Conservation (phyloP, 192 early-diverging fungal species). For the Podila clonocystis region DNA sequence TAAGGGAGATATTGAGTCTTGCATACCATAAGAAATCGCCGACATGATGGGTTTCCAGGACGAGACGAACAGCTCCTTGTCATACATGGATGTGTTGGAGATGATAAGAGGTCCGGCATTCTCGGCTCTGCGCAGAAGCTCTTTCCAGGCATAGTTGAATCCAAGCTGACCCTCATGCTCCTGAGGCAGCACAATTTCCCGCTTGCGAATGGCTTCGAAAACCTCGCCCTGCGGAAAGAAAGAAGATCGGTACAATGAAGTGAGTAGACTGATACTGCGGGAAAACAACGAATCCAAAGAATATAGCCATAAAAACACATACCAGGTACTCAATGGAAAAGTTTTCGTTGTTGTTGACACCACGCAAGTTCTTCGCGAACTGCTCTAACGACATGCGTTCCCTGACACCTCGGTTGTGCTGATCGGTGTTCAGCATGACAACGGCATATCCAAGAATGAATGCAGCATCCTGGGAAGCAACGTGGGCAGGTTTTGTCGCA, state of each 20-base stretch:
- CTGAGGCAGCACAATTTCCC: conserved; percentile 96
- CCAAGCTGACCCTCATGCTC: conserved; percentile 95
- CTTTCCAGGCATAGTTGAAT: conserved; percentile 96
- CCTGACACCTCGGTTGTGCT: conserved; percentile 94
- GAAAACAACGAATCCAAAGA: not conserved
- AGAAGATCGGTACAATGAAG: not conserved
- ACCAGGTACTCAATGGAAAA: conserved; percentile 86
- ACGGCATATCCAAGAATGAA: conserved; percentile 93
- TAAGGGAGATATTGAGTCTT: conserved; percentile 12
- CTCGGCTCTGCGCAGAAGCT: conserved; percentile 68
- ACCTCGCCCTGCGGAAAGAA: conserved; percentile 56
- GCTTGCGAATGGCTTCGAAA: conserved; percentile 87
- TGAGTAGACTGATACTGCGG: not conserved
- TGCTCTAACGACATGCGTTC: conserved; percentile 90
- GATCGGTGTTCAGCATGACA: conserved; percentile 99
- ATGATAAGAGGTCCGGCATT: conserved; percentile 62
- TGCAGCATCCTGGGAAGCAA: conserved; percentile 83
- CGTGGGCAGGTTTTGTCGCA: conserved; percentile 66
- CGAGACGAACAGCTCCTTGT: conserved; percentile 80
- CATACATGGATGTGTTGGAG: conserved; percentile 71
- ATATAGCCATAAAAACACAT: not conserved
- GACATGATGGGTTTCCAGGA: conserved; percentile 83
- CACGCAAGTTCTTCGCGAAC: conserved; percentile 88
- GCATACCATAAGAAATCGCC: conserved; percentile 80
- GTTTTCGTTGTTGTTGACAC: conserved; percentile 87